Base-by-base conservation (phyloP, 2,329 filamentous ascomycete species). In the Alternaria angustiovoidea region DNA sequence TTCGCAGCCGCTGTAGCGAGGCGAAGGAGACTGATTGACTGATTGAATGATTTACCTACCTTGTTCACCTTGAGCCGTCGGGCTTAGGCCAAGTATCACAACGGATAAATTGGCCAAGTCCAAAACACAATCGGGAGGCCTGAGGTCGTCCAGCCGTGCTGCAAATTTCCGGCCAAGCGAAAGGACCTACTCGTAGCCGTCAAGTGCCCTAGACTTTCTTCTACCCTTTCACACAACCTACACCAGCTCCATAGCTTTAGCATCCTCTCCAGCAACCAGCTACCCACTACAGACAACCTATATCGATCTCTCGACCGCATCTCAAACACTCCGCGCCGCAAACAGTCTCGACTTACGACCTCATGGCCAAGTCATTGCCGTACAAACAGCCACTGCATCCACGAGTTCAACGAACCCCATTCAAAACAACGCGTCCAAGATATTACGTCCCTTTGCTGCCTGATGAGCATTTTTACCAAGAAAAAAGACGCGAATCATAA, bases 101-200 rank as follows among this genome's bases (percentile, higher is more conserved):
- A 49, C 46, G 46, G 46, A 49, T 49, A 49, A 49, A 49, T 36
- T 24, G 20, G 24, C 32, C 28, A 49, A 7, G 8, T 49, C 9
- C 30, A 49, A 49, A 42, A 36, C 46, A 49, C 22, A n/a, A n/a
- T 24, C 32, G 46, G 46, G 32, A 38, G 30, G 32, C 46, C 32
- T 49, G 32, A 38, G 20, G 36, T 24, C 22, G 30, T 28, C 24
- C 46, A 36, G 30, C 32, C 46, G 30, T 49, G 34, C 30, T 49
- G 46, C 32, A 49, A 48, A 38, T 49, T 49, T 49, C 46, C 46
- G 20, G 20, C 16, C 46, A 36, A 49, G 34, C 30, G 46, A 38
- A n/a, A 7, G 34, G 36, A 36, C 22, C 20, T 49, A 4, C 2
- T 18, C 14, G 20, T 18, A 34, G 46, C 46, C 20, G n/a, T 34